A percentile compares a stretch with the other conserved stretches of the same genome.
These are phyloP conservation scores for Tulasnella sp. DNA, from an alignment of 768 basidiomycete genomes.

Conservation along the genomic window DNA sequence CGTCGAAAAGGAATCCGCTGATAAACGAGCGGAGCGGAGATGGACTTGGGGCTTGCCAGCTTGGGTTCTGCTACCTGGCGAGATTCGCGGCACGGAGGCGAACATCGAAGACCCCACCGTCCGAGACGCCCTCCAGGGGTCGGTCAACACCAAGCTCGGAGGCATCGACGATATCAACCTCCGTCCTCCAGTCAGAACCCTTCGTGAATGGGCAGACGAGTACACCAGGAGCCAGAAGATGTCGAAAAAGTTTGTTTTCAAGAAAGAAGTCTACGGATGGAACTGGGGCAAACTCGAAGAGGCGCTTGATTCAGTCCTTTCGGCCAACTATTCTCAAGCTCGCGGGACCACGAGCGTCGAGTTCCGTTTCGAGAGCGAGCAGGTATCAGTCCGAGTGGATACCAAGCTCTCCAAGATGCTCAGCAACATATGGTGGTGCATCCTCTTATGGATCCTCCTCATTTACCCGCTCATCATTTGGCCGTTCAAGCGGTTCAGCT, in stretches of 20 bases:
- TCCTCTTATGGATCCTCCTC: constrained; percentile 64
- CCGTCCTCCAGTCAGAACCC: constrained; percentile 51
- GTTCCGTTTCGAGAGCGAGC: constrained; percentile 49
- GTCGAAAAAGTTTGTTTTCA: constrained; percentile 74
- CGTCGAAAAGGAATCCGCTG: constrained; percentile 37
- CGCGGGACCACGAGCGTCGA: constrained; percentile 43
- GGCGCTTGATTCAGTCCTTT: constrained; percentile 37
- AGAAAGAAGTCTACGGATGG: constrained; percentile 66
- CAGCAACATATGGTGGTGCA: constrained; percentile 66
- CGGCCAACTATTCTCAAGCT: constrained; percentile 41
- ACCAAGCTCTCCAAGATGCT: constrained; percentile 63
- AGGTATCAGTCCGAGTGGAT: constrained; percentile 63
- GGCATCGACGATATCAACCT: constrained; percentile 16
- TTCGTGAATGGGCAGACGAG: constrained; percentile 78
- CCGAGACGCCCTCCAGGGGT: background rate
- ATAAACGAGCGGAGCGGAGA: background rate
- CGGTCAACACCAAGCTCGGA: background rate
- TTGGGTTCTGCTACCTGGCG: constrained; percentile 40
- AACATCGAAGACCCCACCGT: constrained; percentile 17
- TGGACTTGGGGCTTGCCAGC: constrained; percentile 45
- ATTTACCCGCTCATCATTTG: constrained; percentile 73
- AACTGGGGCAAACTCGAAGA: constrained; percentile 43
- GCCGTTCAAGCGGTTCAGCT: constrained; percentile 66
- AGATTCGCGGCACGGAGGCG: constrained; percentile 7
- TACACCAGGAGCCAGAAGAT: constrained; percentile 67